Evolutionary conservation across 805 yeast genomes (phyloP).

Genomic region (Candida germanica): DNA sequence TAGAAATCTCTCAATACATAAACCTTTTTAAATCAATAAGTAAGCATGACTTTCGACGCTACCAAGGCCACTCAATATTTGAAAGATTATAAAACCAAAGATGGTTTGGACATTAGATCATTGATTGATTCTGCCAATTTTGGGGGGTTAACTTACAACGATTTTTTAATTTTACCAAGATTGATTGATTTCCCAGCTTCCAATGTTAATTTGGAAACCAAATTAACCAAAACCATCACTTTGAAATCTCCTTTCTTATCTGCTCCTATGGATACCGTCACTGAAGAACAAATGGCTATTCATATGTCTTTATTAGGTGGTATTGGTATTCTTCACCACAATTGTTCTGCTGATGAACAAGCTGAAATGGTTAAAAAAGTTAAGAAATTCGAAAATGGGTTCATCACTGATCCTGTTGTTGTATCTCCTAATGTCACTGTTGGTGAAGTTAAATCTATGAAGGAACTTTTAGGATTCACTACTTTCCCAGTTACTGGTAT

Average conservation of each 20-base stretch:
- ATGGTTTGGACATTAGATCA: conserved; percentile 79
- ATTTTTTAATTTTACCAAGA: conserved; percentile 92
- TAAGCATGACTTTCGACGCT: conserved; percentile 33
- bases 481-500: conserved; percentile 99
- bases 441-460: conserved; percentile 72
- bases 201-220: conserved; percentile 74
- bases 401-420: conserved; percentile 87
- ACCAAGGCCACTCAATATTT: conserved; percentile 68
- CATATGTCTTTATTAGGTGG: conserved; percentile 98
- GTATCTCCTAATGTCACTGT: conserved; percentile 75
- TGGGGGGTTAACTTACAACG: conserved; percentile 98
- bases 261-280: conserved; percentile 99
- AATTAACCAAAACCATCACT: conserved; percentile 86
- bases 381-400: conserved; percentile 96
- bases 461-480: conserved; percentile 78
- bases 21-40: no score
- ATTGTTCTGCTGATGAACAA: conserved; percentile 94
- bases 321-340: conserved; percentile 97
- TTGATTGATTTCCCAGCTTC: conserved; percentile 86
- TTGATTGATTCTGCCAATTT: conserved; percentile 86
- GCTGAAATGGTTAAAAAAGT: conserved; percentile 98
- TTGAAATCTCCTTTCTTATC: conserved; percentile 94
- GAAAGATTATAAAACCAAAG: conserved; percentile 62
- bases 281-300: conserved; percentile 96
- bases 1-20: no score